Base-by-base conservation (phyloP, 805 yeast species). In the Zygoascus bituminiphila region DNA sequence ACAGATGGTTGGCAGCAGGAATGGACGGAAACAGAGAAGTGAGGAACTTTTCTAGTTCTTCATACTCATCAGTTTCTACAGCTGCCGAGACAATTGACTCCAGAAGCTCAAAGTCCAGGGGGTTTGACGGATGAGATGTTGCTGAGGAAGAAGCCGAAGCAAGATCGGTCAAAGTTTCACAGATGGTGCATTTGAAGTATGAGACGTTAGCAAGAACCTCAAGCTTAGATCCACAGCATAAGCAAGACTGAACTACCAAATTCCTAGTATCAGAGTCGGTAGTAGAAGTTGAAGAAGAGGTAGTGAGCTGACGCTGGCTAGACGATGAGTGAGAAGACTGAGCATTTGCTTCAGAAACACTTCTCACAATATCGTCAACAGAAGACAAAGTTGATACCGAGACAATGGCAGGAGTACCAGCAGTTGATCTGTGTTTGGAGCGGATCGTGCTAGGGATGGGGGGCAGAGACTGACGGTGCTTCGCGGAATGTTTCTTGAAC, bases 111-210 rank as follows among this genome's bases (percentile, higher is more conserved):
- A 42, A 42, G 33, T 24, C 31, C 4, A 42, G 8, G n/a, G 42
- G 25, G 15, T 12, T 15, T 17, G 7, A 8, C 9, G 25, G 6
- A n/a, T 24, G 5, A 14, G 24, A 21, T 5, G 15, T 14, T 4
- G 6, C 19, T 6, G 26, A 8, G 15, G 25, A 3, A 14, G 5
- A 4, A 15, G 5, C 21, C 21, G 37, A 12, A 21, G 50, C 45
- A 14, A 52, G 44, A 52, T 63, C 64, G 45, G 54, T 58, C 20
- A 57, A 54, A 17, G 62, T 56, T 17, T 45, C 57, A 57, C 95
- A 85, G 3, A 78, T 69, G 0, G 80, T 42, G 58, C 95, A 85
- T 49, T 75, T 73, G 59, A 76, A 80, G 42, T 57, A 54, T 6
- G 56, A 45, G 24, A 54, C 54, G 4, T 50, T 29, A 4, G 29